Conservation (phyloP, 1,284 basidiomycete species). For the Spongiforma sp. region DNA sequence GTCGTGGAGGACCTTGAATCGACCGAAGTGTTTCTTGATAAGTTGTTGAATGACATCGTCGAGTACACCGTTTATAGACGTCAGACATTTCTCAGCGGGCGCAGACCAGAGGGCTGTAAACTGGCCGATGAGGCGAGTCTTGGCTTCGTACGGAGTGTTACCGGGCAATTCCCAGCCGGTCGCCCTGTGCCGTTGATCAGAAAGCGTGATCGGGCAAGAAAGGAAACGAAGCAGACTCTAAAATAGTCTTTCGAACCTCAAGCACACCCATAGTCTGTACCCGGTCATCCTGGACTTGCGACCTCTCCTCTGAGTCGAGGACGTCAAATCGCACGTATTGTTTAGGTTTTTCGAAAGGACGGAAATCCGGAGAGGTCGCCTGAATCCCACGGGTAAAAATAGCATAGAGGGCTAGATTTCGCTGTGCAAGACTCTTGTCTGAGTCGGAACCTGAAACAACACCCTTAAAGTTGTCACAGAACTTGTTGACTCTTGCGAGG, state of each 20-base stretch:
- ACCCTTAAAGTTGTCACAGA: slow-evolving; percentile 45
- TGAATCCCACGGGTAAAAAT: slow-evolving; percentile 43
- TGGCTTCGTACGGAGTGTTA: slow-evolving; percentile 57
- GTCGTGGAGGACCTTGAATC: slow-evolving; percentile 35
- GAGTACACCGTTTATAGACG: slow-evolving; percentile 35
- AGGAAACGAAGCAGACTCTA: slow-evolving; percentile 27
- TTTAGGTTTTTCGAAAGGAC: slow-evolving; percentile 29
- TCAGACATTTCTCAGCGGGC: slow-evolving; percentile 47
- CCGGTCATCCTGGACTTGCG: background rate
- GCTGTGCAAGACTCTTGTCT: slow-evolving; percentile 43
- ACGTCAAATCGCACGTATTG: slow-evolving; percentile 9
- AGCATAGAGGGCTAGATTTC: slow-evolving; percentile 39
- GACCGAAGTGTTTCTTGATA: slow-evolving; percentile 39
- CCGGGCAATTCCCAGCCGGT: slow-evolving; percentile 57
- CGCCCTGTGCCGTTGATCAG: slow-evolving; percentile 46
- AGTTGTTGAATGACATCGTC: slow-evolving; percentile 22
- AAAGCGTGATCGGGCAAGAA: no score
- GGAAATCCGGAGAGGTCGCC: slow-evolving; percentile 47
- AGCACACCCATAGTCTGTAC: slow-evolving; percentile 29
- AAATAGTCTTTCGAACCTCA: slow-evolving; percentile 40
- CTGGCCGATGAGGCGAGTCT: slow-evolving; percentile 45
- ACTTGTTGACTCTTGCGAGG: slow-evolving; percentile 48
- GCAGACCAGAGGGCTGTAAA: slow-evolving; percentile 47
- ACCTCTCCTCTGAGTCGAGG: slow-evolving; percentile 14
- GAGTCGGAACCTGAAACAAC: slow-evolving; percentile 43